phyloP scores from a whole-genome alignment of 208 protist species.

The Leishmania turanica region DNA sequence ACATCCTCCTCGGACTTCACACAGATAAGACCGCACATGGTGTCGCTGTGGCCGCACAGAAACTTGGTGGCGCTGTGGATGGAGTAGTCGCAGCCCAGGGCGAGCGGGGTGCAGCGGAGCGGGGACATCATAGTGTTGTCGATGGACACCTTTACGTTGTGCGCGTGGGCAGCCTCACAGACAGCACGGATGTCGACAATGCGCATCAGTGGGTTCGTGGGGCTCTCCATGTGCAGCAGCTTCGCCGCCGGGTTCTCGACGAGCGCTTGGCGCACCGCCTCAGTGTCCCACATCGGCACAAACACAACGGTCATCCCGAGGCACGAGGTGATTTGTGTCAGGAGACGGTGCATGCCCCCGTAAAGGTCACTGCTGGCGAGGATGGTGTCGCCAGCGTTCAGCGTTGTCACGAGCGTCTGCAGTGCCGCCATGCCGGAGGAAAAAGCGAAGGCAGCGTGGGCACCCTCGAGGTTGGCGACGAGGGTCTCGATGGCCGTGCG shows the following conservation, averaged over 20 bases:
- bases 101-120: conserved; percentile 94
- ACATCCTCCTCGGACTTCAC: conserved; percentile 66
- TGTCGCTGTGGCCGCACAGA: conserved; percentile 96
- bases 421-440: conserved; percentile 87
- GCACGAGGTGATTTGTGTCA: conserved; percentile 74
- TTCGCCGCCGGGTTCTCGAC: conserved; percentile 50
- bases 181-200: conserved; percentile 89
- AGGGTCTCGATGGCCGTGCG: conserved; percentile 89
- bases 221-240: conserved; percentile 95
- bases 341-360: conserved; percentile 93
- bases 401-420: conserved; percentile 82
- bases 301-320: conserved; percentile 86
- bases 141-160: conserved; percentile 86
- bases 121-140: conserved; percentile 98
- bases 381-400: conserved; percentile 77
- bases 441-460: conserved; percentile 90
- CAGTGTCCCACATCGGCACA: conserved; percentile 85
- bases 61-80: conserved; percentile 97
- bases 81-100: conserved; percentile 95
- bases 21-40: conserved; percentile 88
- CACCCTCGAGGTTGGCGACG: conserved; percentile 92
- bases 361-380: conserved; percentile 92
- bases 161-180: conserved; percentile 72
- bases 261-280: conserved; percentile 48
- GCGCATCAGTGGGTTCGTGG: conserved; percentile 95